These are phyloP conservation scores for Leishmania amazonensis DNA, from an alignment of 208 protist genomes.

Conservation along the genomic window DNA sequence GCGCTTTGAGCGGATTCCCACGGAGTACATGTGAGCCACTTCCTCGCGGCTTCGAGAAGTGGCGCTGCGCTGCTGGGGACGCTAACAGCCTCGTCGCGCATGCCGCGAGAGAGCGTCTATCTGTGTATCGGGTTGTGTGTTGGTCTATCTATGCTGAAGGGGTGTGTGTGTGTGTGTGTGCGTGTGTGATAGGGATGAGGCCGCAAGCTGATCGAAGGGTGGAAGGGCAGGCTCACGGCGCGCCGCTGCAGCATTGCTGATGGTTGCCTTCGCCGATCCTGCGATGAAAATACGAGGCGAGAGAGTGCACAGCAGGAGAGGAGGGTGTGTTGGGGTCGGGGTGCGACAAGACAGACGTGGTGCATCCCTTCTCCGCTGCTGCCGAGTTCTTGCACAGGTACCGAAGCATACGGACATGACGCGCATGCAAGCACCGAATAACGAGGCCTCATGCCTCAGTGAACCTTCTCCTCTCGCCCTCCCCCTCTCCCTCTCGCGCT, in stretches of 20 bases:
- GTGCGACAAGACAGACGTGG: background rate
- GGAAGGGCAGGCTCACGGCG: background rate
- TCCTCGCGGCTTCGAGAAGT: slow-evolving; percentile 8
- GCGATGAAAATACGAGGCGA: background rate
- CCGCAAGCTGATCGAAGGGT: background rate
- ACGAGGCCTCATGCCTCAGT: background rate
- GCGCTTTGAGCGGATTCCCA: background rate
- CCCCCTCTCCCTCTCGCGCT: background rate
- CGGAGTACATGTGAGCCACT: slow-evolving; percentile 7
- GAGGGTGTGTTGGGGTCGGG: background rate
- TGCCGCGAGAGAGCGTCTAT: background rate
- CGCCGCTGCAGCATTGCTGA: background rate
- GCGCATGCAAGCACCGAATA: background rate
- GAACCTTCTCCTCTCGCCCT: background rate
- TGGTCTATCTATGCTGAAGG: background rate
- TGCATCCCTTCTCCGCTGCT: background rate
- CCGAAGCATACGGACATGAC: background rate
- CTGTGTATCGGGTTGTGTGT: background rate
- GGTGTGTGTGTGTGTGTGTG: background rate
- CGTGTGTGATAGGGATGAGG: background rate
- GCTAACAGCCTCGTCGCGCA: background rate
- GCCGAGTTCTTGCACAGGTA: background rate
- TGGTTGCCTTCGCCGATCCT: background rate
- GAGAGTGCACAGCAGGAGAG: background rate
- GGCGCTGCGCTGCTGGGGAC: background rate